phyloP scores from a whole-genome alignment of 2,329 filamentous ascomycete genomes.

The Apiospora saccharicola region DNA sequence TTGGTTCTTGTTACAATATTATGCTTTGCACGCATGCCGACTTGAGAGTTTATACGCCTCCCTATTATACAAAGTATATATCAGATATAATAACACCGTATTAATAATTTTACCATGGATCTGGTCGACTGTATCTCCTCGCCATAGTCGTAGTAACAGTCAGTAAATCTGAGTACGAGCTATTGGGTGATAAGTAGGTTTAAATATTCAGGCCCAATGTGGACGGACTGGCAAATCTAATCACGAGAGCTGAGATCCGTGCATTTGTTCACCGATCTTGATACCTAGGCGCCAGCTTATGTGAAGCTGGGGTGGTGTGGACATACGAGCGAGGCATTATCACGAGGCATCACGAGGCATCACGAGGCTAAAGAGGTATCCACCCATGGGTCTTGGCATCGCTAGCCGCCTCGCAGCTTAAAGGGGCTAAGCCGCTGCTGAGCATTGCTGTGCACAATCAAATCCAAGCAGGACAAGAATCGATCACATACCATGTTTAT shows the following conservation, averaged over 20 bases:
- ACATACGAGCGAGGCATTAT: background rate
- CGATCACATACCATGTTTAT: background rate
- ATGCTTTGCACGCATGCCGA: background rate
- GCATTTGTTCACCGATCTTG: background rate
- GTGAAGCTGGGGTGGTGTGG: background rate
- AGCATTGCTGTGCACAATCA: background rate
- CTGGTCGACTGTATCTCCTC: background rate
- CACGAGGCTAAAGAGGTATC: background rate
- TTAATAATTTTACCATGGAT: background rate
- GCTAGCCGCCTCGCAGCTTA: background rate
- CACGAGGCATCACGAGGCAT: background rate
- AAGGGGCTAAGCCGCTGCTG: constrained; percentile 12
- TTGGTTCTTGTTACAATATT: rapidly evolving
- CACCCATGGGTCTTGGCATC: background rate
- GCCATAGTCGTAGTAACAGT: background rate
- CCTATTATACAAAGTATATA: rapidly evolving
- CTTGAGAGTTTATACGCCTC: background rate
- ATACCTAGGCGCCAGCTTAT: background rate
- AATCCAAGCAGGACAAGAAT: background rate
- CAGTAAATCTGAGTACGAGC: background rate
- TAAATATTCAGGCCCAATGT: background rate
- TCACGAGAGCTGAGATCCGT: background rate
- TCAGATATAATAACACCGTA: background rate
- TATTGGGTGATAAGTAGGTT: background rate
- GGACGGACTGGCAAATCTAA: background rate